Evolutionary conservation across 2,329 filamentous ascomycete species (phyloP).

Genomic region (Trichoderma polysporum): DNA sequence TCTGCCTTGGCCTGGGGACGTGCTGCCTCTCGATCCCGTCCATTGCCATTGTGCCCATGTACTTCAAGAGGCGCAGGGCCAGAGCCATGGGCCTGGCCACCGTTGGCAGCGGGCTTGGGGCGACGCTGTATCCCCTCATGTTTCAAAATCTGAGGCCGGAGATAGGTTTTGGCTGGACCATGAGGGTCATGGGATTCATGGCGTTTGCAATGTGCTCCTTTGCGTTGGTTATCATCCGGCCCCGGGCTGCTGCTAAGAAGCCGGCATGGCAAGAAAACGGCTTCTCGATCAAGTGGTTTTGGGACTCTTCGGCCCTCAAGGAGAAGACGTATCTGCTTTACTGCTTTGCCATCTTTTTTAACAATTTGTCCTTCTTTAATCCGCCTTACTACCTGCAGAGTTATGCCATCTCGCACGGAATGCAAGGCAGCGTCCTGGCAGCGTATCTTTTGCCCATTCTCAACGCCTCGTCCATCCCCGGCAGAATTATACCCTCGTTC

Average conservation of each 20-base stretch:
- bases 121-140: conserved; percentile 40
- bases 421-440: conserved; percentile 35
- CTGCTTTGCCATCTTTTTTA: conserved; percentile 35
- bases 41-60: conserved; percentile 40
- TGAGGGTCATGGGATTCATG: conserved; percentile 38
- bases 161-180: conserved; percentile 38
- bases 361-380: conserved; percentile 38
- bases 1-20: conserved; percentile 41
- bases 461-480: conserved; percentile 50
- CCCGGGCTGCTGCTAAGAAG: conserved; percentile 22
- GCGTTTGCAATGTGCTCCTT: conserved; percentile 34
- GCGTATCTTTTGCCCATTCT: conserved; percentile 51
- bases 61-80: conserved; percentile 41
- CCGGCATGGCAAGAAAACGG: conserved; percentile 17
- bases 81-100: conserved; percentile 45
- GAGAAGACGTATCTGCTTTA: conserved; percentile 35
- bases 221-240: conserved; percentile 31
- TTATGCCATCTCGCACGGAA: conserved; percentile 40
- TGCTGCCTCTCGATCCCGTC: conserved; percentile 38
- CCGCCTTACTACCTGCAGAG: conserved; percentile 47
- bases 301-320: conserved; percentile 22
- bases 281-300: conserved; percentile 18
- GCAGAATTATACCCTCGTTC: conserved; percentile 48
- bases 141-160: conserved; percentile 33
- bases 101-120: conserved; percentile 42